phyloP scores from a whole-genome alignment of 228 moss, liverwort and hornwort species.

The Sphagnum magellanicum region DNA sequence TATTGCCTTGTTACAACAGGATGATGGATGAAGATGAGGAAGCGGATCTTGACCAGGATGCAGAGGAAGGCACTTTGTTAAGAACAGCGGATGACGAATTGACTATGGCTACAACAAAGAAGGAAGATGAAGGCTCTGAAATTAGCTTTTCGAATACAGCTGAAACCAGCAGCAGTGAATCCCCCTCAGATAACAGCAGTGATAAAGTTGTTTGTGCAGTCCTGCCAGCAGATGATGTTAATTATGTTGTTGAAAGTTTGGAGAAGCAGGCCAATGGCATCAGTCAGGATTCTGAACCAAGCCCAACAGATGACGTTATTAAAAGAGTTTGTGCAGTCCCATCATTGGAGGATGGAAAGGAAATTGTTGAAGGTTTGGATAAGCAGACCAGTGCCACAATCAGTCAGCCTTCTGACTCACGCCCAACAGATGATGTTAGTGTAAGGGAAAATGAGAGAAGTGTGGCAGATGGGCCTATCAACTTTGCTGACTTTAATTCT shows the following conservation, averaged over 20 bases:
- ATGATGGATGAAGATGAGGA: constrained; percentile 33
- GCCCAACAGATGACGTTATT: too few relatives aligned
- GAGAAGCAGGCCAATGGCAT: too few relatives aligned
- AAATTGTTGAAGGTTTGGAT: too few relatives aligned
- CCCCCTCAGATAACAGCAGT: not conserved
- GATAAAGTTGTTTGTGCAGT: too few relatives aligned
- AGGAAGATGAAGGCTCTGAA: constrained; percentile 23
- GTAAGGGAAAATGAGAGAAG: not conserved
- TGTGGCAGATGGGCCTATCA: constrained; percentile 16
- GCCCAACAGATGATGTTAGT: not conserved
- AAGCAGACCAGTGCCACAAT: too few relatives aligned
- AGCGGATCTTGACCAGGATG: constrained; percentile 41
- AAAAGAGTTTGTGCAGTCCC: too few relatives aligned
- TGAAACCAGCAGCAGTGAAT: constrained; percentile 5
- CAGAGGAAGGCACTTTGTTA: constrained; percentile 39
- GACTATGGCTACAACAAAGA: constrained; percentile 24
- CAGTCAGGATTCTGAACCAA: too few relatives aligned
- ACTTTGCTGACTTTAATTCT: constrained; percentile 34
- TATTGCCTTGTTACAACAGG: constrained; percentile 14
- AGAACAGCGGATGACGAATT: constrained; percentile 18
- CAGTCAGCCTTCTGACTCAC: too few relatives aligned
- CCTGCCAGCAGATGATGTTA: too few relatives aligned
- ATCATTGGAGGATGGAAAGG: too few relatives aligned
- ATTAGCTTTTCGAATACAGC: not conserved
- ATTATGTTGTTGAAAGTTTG: too few relatives aligned